Percentiles rank a stretch among this genome's conserved stretches.
phyloP scores from a whole-genome alignment of 768 basidiomycete species.

The Boletellus emodensis region DNA sequence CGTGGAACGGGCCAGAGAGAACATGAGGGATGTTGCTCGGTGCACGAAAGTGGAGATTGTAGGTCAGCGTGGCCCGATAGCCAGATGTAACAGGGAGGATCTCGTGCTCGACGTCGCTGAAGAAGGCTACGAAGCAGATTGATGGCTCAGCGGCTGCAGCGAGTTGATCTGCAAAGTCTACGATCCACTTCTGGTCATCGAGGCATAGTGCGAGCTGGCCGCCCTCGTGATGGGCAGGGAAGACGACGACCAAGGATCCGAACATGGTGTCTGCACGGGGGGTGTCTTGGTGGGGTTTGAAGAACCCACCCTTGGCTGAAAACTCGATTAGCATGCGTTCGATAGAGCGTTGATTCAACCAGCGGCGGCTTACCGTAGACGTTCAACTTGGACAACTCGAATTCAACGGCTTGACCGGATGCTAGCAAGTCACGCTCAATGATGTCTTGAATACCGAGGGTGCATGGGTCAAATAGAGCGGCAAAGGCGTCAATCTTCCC shows the following conservation, averaged over 20 bases:
- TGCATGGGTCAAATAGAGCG: neutral
- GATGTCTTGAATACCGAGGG: constrained; percentile 7
- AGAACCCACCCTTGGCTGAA: constrained; percentile 35
- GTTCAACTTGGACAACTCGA: neutral
- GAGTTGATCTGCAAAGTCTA: constrained; percentile 32
- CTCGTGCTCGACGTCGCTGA: constrained; percentile 43
- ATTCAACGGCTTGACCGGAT: neutral
- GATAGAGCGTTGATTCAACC: too few species aligned
- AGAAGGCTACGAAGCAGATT: constrained; percentile 38
- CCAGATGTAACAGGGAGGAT: constrained; percentile 39
- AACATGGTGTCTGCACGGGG: constrained; percentile 43
- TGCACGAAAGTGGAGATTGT: constrained; percentile 29
- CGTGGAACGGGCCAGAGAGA: constrained; percentile 1
- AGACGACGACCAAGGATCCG: constrained; percentile 47
- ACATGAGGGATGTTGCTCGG: neutral
- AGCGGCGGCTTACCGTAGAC: neutral
- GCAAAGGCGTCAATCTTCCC: neutral
- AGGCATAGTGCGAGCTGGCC: constrained; percentile 40
- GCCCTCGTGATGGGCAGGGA: constrained; percentile 44
- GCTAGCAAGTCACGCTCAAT: constrained; percentile 29
- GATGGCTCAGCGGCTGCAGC: neutral
- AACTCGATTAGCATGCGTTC: too few species aligned
- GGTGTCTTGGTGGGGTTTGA: constrained; percentile 50
- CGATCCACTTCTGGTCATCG: constrained; percentile 31
- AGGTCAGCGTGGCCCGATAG: constrained; percentile 41